Conservation (phyloP, 2,329 filamentous ascomycete genomes). For the Xylogone sp. region DNA sequence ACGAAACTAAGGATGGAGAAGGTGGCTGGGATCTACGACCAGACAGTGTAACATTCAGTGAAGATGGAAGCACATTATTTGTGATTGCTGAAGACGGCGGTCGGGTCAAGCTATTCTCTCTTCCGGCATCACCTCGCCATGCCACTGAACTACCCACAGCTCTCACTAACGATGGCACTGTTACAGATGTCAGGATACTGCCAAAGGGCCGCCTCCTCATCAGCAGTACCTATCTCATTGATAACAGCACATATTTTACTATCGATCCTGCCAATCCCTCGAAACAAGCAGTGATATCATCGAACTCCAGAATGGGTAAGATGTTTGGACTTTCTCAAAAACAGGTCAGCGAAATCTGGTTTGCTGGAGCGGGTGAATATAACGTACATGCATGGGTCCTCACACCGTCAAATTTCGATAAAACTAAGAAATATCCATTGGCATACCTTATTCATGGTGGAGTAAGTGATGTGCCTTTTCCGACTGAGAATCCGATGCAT, state of each 20-base stretch:
- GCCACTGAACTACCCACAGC: slow-evolving; percentile 45
- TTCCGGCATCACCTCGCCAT: slow-evolving; percentile 51
- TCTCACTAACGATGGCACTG: slow-evolving; percentile 50
- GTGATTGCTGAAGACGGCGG: slow-evolving; percentile 72
- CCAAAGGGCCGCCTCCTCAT: slow-evolving; percentile 52
- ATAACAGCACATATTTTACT: slow-evolving; percentile 67
- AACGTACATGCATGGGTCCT: slow-evolving; percentile 68
- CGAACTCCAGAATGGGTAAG: slow-evolving; percentile 61
- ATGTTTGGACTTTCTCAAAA: slow-evolving; percentile 60
- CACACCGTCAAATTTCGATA: slow-evolving; percentile 64
- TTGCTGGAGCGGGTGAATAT: slow-evolving; percentile 57
- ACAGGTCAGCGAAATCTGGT: slow-evolving; percentile 69
- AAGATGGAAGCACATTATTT: slow-evolving; percentile 60
- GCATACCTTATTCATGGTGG: slow-evolving; percentile 80
- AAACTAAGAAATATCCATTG: slow-evolving; percentile 71
- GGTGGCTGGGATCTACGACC: slow-evolving; percentile 59
- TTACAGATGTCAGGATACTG: slow-evolving; percentile 51
- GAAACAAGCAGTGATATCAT: slow-evolving; percentile 47
- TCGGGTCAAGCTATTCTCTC: slow-evolving; percentile 55
- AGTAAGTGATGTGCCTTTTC: slow-evolving; percentile 14
- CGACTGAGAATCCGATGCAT: background rate
- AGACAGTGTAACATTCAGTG: slow-evolving; percentile 53
- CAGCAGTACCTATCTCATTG: slow-evolving; percentile 64
- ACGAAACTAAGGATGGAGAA: slow-evolving; percentile 56
- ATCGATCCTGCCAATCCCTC: slow-evolving; percentile 35